A percentile compares a stretch with the other conserved stretches of the same genome.
phyloP scores from a whole-genome alignment of 805 yeast genomes.

The Isabelozyma pseudorhagii region DNA sequence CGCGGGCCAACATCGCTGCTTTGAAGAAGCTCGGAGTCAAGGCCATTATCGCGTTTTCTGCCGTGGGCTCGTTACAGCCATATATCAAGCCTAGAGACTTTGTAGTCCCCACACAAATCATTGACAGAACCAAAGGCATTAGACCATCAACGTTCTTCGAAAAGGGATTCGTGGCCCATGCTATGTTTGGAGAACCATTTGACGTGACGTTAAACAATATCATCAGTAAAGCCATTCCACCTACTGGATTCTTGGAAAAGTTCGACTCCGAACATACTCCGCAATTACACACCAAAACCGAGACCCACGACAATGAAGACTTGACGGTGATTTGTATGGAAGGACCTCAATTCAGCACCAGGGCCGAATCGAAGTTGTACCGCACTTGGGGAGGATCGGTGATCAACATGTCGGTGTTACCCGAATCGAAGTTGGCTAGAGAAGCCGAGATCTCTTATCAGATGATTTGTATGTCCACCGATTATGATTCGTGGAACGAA shows the following conservation, averaged over 20 bases:
- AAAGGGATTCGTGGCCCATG: conserved; percentile 93
- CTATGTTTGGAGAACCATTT: conserved; percentile 96
- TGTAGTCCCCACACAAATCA: conserved; percentile 93
- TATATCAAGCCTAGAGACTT: conserved; percentile 93
- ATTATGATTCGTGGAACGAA: conserved; percentile 98
- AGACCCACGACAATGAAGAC: conserved; percentile 63
- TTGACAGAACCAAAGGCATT: conserved; percentile 95
- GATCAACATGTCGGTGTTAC: conserved; percentile 94
- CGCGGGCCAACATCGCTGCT: conserved; percentile 94
- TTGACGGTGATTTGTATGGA: conserved; percentile 94
- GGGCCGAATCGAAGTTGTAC: conserved; percentile 93
- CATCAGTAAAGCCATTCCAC: conserved; percentile 49
- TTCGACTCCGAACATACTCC: conserved; percentile 40
- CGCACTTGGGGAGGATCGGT: conserved; percentile 88
- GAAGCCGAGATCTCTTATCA: conserved; percentile 97
- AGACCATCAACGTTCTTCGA: conserved; percentile 88
- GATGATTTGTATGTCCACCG: conserved; percentile 99
- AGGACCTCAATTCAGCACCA: conserved; percentile 96
- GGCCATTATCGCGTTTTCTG: conserved; percentile 87
- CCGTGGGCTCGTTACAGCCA: conserved; percentile 91
- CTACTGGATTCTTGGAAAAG: conserved; percentile 51
- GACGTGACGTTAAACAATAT: conserved; percentile 68
- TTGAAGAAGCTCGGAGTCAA: conserved; percentile 82
- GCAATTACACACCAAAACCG: conserved; percentile 58
- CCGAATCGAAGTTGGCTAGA: conserved; percentile 96